Evolutionary conservation across 2,329 filamentous ascomycete species (phyloP).

Genomic region (Aureobasidium pullulans): DNA sequence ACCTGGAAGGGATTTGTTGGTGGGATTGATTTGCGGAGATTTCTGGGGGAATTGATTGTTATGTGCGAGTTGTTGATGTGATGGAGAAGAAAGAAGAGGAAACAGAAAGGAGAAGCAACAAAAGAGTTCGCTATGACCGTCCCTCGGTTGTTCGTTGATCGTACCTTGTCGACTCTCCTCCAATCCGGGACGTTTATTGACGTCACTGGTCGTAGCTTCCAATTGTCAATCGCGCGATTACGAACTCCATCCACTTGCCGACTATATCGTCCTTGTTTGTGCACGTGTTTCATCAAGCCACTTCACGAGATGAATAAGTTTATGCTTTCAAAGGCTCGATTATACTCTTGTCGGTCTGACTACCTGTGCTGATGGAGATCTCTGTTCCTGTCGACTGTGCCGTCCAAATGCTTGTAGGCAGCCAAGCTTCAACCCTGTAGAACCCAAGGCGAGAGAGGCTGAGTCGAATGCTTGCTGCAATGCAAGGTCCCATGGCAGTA

Average conservation of each 20-base stretch:
- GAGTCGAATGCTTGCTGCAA: not conserved
- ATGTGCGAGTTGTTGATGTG: not conserved
- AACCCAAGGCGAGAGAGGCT: not conserved
- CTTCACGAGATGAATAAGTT: not conserved
- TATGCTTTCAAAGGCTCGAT: not conserved
- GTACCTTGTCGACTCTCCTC: constrained; percentile 6
- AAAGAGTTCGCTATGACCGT: constrained; percentile 7
- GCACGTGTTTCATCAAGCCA: not conserved
- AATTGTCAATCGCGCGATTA: constrained; percentile 6
- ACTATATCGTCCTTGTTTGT: not conserved
- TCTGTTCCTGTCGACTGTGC: not conserved
- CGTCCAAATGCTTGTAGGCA: not conserved
- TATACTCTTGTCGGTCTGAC: not conserved
- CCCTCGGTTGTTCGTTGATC: constrained; percentile 8
- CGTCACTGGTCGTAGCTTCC: not conserved
- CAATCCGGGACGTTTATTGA: not conserved
- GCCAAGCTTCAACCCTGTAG: not conserved
- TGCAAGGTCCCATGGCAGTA: not conserved
- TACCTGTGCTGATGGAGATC: not conserved
- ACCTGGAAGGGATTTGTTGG: not conserved
- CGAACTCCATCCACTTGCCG: constrained; percentile 4
- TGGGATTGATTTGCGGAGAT: not conserved
- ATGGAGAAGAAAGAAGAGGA: constrained; percentile 4
- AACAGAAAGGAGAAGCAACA: not conserved
- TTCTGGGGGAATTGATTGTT: not conserved